Base-by-base conservation (phyloP, 176 grass and related monocot genomes). In the Aegilops bicornis region DNA sequence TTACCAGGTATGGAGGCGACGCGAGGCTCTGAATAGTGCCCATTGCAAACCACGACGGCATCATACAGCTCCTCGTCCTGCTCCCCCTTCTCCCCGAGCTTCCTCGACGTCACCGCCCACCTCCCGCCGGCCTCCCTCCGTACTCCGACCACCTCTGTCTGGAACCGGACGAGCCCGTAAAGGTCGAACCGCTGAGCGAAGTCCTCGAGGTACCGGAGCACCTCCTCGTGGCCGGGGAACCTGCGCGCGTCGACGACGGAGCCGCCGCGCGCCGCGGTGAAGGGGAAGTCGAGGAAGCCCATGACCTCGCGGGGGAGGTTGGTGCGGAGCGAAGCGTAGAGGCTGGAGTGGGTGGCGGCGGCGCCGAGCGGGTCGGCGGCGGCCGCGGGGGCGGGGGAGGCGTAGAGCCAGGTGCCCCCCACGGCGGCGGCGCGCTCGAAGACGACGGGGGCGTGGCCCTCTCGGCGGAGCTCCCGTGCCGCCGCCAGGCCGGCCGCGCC, bases 211-310 rank as follows among this genome's bases (percentile, higher is more conserved):
- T 99, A 96, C 3, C 92, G 76, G 17, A 99, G 92, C 60, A 96
- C 92, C 90, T 99, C 97, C 48, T 87, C 56, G 79, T 96, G 97
- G 3, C 88, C 87, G 0, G 94, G 97, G 78, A 96, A 99, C 82
- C 90, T 79, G 58, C 89, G 90, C 24, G 79, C 17, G 52, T 99
- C 90, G 6, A 52, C 90, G 8, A 20, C 87, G 39, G 50, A 84
- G 76, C 48, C 47, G 32, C 10, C 47, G 32, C 10, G 39, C 12
- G 33, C 10, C 5, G 22, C 74, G 74, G 10, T 33, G 84, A 96
- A 98, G 37, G 97, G 97, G 82, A 92, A 98, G 79, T 98, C 97
- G 19, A 92, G 81, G 81, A 94, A 98, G 23, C 92, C 92, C 97
- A 98, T 98, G 63, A 31, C 48, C 90, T 98, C 97, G 14, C 92